Conservation (phyloP, 129 eudicot genomes). For the Silybum marianum region DNA sequence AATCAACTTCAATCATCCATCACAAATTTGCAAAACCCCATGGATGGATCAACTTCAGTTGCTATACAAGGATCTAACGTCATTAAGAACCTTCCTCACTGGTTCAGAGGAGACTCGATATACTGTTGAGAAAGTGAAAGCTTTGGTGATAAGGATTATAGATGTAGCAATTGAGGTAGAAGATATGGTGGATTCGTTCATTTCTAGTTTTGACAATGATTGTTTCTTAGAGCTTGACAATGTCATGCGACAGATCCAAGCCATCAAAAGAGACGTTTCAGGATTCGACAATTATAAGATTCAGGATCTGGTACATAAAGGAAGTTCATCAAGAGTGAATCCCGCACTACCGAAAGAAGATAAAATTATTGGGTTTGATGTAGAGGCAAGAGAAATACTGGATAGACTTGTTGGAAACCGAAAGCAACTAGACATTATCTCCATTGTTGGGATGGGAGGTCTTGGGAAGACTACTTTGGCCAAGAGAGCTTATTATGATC, state of each 20-base stretch:
- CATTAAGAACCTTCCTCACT: constrained; percentile 9
- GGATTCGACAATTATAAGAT: not conserved
- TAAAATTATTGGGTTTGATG: constrained; percentile 32
- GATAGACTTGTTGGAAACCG: constrained; percentile 19
- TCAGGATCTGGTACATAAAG: not conserved
- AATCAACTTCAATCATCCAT: constrained; percentile 4
- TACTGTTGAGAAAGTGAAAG: constrained; percentile 8
- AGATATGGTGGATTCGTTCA: constrained; percentile 1
- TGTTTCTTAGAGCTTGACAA: not conserved
- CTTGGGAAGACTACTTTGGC: constrained; percentile 52
- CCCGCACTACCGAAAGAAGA: constrained; percentile 2
- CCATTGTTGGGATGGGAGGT: constrained; percentile 54
- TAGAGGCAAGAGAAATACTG: constrained; percentile 7
- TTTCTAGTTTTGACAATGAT: not conserved
- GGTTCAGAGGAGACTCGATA: constrained; percentile 9
- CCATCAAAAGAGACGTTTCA: not conserved
- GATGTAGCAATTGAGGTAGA: constrained; percentile 11
- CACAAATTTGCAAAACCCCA: constrained; percentile 6
- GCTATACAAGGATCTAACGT: not conserved
- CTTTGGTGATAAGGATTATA: constrained; percentile 15
- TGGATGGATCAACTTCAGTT: constrained; percentile 11
- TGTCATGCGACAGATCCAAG: constrained; percentile 3
- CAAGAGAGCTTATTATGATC: constrained; percentile 21
- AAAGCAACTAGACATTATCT: constrained; percentile 26
- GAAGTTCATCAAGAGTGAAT: constrained; percentile 9